Evolutionary conservation across 257 asterid genomes (phyloP).

Genomic region (Solanum corneliomulleri): DNA sequence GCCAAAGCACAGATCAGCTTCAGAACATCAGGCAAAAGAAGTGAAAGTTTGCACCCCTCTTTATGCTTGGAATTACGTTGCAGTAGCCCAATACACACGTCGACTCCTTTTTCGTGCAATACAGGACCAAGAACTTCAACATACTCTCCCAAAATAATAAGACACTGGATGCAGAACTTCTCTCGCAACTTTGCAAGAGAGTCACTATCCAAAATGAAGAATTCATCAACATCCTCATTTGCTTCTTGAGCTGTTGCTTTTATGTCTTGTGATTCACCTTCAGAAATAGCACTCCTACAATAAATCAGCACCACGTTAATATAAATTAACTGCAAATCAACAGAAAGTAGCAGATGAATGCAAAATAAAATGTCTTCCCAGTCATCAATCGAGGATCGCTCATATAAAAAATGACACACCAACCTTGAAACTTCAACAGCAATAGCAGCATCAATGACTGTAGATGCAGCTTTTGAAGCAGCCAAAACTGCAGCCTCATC

Average conservation of each 20-base stretch:
- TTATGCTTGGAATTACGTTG: conserved; percentile 56
- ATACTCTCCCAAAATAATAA: conserved; percentile 80
- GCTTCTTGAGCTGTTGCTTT: conserved; percentile 39
- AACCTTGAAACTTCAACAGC: conserved; percentile 69
- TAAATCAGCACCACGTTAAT: conserved; percentile 3
- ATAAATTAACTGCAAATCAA: background rate
- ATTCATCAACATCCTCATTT: conserved; percentile 53
- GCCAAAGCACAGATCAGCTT: conserved; percentile 86
- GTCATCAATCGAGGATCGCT: background rate
- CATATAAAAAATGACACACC: conserved; percentile 8
- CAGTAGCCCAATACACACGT: conserved; percentile 79
- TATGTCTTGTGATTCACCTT: conserved; percentile 36
- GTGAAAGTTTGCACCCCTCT: conserved; percentile 38
- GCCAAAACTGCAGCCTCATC: conserved; percentile 85
- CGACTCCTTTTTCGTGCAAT: conserved; percentile 94
- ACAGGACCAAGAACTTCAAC: conserved; percentile 99
- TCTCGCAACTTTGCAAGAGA: conserved; percentile 86
- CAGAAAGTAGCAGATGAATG: background rate
- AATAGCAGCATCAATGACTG: conserved; percentile 84
- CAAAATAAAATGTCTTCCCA: background rate
- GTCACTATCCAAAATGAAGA: conserved; percentile 43
- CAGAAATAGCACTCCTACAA: conserved; percentile 37
- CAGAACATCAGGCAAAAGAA: conserved; percentile 70
- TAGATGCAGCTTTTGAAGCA: conserved; percentile 84
- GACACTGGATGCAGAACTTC: conserved; percentile 90